Percentiles rank a stretch among this genome's conserved stretches.
phyloP scores from a whole-genome alignment of 2,329 filamentous ascomycete genomes.

The Tetracladium maxilliforme region DNA sequence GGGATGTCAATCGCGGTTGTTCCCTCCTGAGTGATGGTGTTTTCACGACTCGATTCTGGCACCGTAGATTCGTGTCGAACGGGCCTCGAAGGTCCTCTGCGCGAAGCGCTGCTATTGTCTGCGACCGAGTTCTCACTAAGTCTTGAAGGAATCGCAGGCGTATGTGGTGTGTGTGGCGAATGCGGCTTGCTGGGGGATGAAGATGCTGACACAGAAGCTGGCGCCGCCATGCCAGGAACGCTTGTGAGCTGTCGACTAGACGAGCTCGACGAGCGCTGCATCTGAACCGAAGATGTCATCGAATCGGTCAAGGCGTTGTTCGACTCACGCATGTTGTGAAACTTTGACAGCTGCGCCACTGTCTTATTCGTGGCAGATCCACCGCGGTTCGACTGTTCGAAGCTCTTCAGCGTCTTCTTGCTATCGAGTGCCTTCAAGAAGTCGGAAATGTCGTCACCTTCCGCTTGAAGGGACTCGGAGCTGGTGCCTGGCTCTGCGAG shows the following conservation, averaged over 20 bases:
- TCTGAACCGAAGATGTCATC: constrained; percentile 75
- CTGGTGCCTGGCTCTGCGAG: constrained; percentile 55
- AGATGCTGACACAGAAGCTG: constrained; percentile 68
- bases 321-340: constrained; percentile 78
- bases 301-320: constrained; percentile 84
- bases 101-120: constrained; percentile 33
- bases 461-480: constrained; percentile 53
- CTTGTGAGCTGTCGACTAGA: constrained; percentile 45
- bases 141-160: constrained; percentile 85
- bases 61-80: too few relatives aligned
- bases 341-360: constrained; percentile 67
- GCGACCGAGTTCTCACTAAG: constrained; percentile 80
- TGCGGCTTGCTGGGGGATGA: constrained; percentile 84
- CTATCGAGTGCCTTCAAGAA: constrained; percentile 82
- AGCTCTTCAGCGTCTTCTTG: constrained; percentile 72
- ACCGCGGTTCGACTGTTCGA: constrained; percentile 51
- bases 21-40: constrained; percentile 17
- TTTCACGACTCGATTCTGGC: constrained; percentile 9
- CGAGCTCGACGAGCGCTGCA: constrained; percentile 71
- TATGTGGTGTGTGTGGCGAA: constrained; percentile 82
- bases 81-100: too few relatives aligned
- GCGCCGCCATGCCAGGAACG: constrained; percentile 49
- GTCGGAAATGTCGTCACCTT: constrained; percentile 87
- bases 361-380: constrained; percentile 63
- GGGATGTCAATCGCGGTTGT: constrained; percentile 61